phyloP scores from a whole-genome alignment of 805 yeast genomes.

The Debaryomyces tyrocola region DNA sequence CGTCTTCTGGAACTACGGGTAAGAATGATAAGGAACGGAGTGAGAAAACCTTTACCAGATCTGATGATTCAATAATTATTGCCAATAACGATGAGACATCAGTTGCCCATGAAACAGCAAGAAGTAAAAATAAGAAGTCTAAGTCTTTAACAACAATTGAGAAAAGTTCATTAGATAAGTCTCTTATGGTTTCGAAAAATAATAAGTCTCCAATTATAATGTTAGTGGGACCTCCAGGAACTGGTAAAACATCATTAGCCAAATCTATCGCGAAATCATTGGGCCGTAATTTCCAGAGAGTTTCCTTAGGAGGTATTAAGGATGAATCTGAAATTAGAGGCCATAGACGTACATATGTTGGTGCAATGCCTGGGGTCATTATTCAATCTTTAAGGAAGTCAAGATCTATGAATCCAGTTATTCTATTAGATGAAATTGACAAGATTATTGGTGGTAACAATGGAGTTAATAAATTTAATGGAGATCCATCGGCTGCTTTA shows the following conservation, averaged over 20 bases:
- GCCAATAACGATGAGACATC: conserved; percentile 38
- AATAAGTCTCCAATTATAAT: conserved; percentile 72
- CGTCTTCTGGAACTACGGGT: conserved; percentile 2
- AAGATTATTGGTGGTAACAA: conserved; percentile 61
- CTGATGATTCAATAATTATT: conserved; percentile 24
- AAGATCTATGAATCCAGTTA: conserved; percentile 78
- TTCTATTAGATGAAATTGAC: conserved; percentile 82
- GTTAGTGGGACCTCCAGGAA: conserved; percentile 92
- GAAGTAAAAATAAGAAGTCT: conserved; percentile 15
- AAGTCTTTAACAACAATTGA: conserved; percentile 10
- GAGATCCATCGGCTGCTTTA: conserved; percentile 89
- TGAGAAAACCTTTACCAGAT: conserved; percentile 8
- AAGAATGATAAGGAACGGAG: conserved; percentile 8
- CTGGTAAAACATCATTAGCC: conserved; percentile 87
- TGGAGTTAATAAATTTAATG: conserved; percentile 51
- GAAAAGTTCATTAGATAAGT: conserved; percentile 8
- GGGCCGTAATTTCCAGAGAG: conserved; percentile 72
- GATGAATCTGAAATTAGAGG: conserved; percentile 91
- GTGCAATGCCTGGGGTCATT: conserved; percentile 86
- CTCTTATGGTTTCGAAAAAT: conserved; percentile 25
- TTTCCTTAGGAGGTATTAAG: conserved; percentile 83
- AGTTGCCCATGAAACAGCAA: conserved; percentile 23
- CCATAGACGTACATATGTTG: conserved; percentile 87
- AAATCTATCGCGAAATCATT: conserved; percentile 75
- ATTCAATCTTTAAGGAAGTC: conserved; percentile 76